These are phyloP conservation scores for Drechslerella coelobrocha DNA, from an alignment of 2,329 filamentous ascomycete genomes.

Conservation along the genomic window DNA sequence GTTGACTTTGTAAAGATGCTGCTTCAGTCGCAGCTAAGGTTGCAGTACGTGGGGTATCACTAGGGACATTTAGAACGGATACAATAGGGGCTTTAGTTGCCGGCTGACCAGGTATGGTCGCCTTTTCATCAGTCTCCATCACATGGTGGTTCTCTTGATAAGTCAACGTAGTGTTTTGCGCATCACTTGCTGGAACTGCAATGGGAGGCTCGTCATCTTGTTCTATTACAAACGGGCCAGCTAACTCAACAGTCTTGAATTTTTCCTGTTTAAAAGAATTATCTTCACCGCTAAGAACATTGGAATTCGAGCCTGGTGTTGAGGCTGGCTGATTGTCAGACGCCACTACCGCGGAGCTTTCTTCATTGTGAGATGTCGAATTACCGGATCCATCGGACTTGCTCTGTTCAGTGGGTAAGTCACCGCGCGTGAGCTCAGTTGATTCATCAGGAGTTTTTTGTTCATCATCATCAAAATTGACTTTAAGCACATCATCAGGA, in stretches of 20 bases:
- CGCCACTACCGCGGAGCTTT: conserved; percentile 14
- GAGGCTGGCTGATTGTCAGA: conserved; percentile 13
- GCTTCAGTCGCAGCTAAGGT: conserved; percentile 29
- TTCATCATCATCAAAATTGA: conserved; percentile 50
- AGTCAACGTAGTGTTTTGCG: conserved; percentile 46
- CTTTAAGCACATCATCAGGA: conserved; percentile 49
- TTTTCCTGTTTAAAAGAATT: conserved; percentile 32
- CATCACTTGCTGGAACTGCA: conserved; percentile 33
- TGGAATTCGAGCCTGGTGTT: conserved; percentile 20
- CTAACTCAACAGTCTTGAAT: conserved; percentile 45
- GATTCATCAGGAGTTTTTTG: conserved; percentile 25
- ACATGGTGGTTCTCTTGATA: conserved; percentile 44
- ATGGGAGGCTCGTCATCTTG: conserved; percentile 46
- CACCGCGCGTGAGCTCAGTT: conserved; percentile 11
- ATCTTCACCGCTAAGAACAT: conserved; percentile 40
- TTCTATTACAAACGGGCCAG: conserved; percentile 51
- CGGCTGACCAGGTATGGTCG: conserved; percentile 23
- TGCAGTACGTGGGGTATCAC: conserved; percentile 36
- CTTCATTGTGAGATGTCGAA: neutral
- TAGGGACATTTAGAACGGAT: conserved; percentile 45
- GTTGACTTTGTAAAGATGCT: conserved; percentile 24
- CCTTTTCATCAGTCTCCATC: conserved; percentile 45
- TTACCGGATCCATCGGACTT: conserved; percentile 26
- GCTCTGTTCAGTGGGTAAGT: conserved; percentile 14
- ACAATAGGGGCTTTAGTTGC: conserved; percentile 39